Evolutionary conservation across 2,329 filamentous ascomycete species (phyloP).

Genomic region (Arthrobotrys sphaeroides): DNA sequence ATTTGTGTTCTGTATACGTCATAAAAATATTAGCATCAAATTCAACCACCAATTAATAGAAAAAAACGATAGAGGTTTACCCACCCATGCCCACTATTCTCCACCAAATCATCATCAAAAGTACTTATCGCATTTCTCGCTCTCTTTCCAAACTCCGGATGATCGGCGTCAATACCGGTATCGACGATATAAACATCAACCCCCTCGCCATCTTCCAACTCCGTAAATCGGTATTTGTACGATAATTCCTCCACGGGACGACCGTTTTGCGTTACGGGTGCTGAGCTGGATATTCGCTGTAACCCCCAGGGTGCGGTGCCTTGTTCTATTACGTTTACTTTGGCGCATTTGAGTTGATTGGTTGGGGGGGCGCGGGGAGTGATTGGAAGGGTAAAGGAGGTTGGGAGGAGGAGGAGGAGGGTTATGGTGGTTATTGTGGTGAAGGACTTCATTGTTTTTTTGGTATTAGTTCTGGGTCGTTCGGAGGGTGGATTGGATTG

Average conservation of each 20-base stretch:
- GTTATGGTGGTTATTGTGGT: neutral
- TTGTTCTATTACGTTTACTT: conserved; percentile 33
- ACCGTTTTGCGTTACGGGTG: conserved; percentile 57
- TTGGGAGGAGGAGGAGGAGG: neutral
- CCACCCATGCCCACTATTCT: conserved; percentile 30
- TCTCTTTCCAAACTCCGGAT: conserved; percentile 23
- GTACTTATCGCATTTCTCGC: conserved; percentile 17
- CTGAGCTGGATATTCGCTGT: conserved; percentile 58
- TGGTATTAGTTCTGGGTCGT: neutral
- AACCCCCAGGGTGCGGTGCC: conserved; percentile 57
- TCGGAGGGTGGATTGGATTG: neutral
- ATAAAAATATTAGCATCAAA: conserved; percentile 54
- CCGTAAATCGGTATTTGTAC: conserved; percentile 60
- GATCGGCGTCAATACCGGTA: conserved; percentile 12
- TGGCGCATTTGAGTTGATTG: neutral
- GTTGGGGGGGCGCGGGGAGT: neutral
- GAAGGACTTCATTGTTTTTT: neutral
- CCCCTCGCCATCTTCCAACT: neutral
- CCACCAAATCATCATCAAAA: conserved; percentile 3
- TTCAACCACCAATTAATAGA: neutral
- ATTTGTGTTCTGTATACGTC: conserved; percentile 65
- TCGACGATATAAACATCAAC: conserved; percentile 42
- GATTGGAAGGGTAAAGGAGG: neutral
- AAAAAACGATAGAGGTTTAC: neutral
- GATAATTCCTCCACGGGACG: conserved; percentile 58